These are phyloP conservation scores for Fusarium guadeloupense DNA, from an alignment of 2,329 filamentous ascomycete genomes.

Conservation along the genomic window DNA sequence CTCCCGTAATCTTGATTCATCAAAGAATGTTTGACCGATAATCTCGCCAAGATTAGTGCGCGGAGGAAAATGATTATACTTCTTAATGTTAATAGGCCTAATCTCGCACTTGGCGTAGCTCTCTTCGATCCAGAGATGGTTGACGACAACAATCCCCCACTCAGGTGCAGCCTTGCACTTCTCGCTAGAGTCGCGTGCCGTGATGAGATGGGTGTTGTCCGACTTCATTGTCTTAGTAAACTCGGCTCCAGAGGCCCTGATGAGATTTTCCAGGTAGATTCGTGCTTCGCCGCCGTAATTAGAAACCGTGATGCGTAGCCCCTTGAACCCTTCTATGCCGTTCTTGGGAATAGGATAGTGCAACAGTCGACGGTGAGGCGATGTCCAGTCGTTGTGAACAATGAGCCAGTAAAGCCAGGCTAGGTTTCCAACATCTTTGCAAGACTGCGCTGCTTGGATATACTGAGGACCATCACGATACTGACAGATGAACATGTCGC, in stretches of 20 bases:
- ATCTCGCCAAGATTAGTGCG: constrained; percentile 93
- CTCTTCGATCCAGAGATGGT: constrained; percentile 97
- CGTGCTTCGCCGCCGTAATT: constrained; percentile 97
- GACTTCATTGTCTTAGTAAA: constrained; percentile 96
- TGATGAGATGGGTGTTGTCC: constrained; percentile 95
- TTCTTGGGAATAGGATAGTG: constrained; percentile 87
- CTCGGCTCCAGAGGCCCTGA: constrained; percentile 82
- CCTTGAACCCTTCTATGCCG: constrained; percentile 81
- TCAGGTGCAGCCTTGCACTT: constrained; percentile 93
- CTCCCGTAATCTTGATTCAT: constrained; percentile 67
- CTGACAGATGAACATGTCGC: constrained; percentile 87
- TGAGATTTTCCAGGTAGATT: constrained; percentile 91
- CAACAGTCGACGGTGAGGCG: constrained; percentile 80
- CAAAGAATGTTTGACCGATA: constrained; percentile 86
- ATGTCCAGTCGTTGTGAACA: constrained; percentile 87
- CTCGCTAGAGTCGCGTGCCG: constrained; percentile 87
- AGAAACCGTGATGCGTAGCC: constrained; percentile 84
- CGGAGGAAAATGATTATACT: constrained; percentile 86
- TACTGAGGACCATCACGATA: constrained; percentile 87
- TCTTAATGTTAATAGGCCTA: constrained; percentile 74
- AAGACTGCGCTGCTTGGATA: constrained; percentile 74
- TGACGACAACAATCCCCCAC: constrained; percentile 90
- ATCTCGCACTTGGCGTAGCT: constrained; percentile 90
- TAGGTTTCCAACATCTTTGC: constrained; percentile 89
- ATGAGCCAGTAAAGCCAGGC: constrained; percentile 95